Percentiles rank a stretch among this genome's conserved stretches.
Evolutionary conservation across 2,329 filamentous ascomycete species (phyloP).

Genomic region (Chaetomiaceae sp.): DNA sequence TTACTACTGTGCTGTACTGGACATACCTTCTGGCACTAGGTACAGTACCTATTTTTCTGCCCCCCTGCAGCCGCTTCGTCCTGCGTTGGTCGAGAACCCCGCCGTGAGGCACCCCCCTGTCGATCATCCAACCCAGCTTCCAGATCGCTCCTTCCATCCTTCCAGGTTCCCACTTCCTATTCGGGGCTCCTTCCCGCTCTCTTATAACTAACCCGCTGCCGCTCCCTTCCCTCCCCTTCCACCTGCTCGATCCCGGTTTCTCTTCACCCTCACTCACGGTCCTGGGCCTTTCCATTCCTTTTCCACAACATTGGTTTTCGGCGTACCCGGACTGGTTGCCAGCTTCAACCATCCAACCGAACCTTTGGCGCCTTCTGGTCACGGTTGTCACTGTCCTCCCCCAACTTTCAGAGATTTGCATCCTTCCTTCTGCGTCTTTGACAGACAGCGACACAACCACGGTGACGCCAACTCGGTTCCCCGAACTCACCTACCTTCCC

Average conservation of each 20-base stretch:
- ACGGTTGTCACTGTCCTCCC: slow-evolving; percentile 16
- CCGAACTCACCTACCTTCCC: slow-evolving; percentile 21
- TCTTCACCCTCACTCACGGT: slow-evolving; percentile 15
- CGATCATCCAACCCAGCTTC: not conserved
- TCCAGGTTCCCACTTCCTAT: not conserved
- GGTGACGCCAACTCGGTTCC: slow-evolving; percentile 16
- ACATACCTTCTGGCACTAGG: too few species aligned
- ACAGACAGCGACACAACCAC: slow-evolving; percentile 39
- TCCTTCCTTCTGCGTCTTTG: slow-evolving; percentile 49
- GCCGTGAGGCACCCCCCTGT: slow-evolving; percentile 3
- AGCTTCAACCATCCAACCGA: slow-evolving; percentile 22
- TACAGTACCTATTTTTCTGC: too few species aligned
- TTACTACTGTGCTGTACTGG: too few species aligned
- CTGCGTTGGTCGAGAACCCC: slow-evolving; percentile 9
- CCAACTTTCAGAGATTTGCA: slow-evolving; percentile 30
- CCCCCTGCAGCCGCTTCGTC: slow-evolving; percentile 1
- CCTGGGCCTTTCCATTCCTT: slow-evolving; percentile 18
- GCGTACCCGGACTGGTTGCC: slow-evolving; percentile 15
- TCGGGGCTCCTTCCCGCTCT: not conserved
- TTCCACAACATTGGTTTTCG: not conserved
- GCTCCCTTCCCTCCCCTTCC: not conserved
- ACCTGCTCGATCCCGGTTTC: not conserved
- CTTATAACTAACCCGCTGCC: not conserved
- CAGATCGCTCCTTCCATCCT: not conserved
- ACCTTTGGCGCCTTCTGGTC: slow-evolving; percentile 15